A percentile compares a stretch with the other conserved stretches of the same genome.
Conservation (phyloP, 1,139 yeast genomes). For the Protomyces arabidopsidicola region DNA sequence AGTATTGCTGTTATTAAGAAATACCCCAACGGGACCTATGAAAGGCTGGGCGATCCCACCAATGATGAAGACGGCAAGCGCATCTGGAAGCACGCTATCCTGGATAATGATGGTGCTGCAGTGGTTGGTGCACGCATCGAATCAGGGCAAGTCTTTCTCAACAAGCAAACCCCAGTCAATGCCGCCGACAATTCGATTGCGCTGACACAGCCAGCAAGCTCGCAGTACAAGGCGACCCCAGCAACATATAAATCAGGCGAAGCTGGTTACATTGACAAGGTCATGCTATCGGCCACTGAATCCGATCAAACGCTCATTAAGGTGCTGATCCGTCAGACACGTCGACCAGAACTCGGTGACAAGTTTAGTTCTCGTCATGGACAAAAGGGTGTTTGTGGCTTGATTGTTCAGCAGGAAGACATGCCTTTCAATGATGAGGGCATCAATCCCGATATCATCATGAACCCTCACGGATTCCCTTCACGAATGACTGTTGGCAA, state of each 20-base stretch:
- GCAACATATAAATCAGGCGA: constrained; percentile 90
- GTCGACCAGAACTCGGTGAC: constrained; percentile 97
- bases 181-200: constrained; percentile 58
- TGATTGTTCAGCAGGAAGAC: constrained; percentile 93
- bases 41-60: constrained; percentile 54
- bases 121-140: constrained; percentile 90
- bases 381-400: constrained; percentile 98
- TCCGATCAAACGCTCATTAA: constrained; percentile 91
- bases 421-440: constrained; percentile 92
- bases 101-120: constrained; percentile 94
- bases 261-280: constrained; percentile 91
- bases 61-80: constrained; percentile 54
- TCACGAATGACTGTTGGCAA: constrained; percentile 99
- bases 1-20: constrained; percentile 83
- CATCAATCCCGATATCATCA: constrained; percentile 86
- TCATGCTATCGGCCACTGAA: constrained; percentile 93
- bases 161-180: constrained; percentile 85
- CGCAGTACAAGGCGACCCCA: constrained; percentile 82
- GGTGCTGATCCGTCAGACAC: constrained; percentile 85
- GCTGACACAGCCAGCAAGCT: constrained; percentile 40
- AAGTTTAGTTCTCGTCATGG: constrained; percentile 97
- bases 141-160: constrained; percentile 89
- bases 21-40: constrained; percentile 90
- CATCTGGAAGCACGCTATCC: constrained; percentile 74
- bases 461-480: constrained; percentile 99